phyloP scores from a whole-genome alignment of 805 yeast species.

The Candida ficus region DNA sequence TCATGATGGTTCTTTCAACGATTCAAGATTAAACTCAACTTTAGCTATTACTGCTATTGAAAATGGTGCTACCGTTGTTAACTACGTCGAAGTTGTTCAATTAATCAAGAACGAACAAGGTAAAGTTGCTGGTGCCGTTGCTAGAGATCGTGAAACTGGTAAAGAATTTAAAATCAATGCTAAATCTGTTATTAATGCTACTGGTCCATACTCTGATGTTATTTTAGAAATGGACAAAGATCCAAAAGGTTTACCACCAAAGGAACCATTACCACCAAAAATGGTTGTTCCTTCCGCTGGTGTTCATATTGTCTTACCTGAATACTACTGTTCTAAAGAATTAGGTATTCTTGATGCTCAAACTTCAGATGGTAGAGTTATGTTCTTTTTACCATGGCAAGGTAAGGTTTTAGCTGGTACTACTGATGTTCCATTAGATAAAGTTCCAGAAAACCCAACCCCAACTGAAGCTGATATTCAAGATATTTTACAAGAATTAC shows the following conservation, averaged over 20 bases:
- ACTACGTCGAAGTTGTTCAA: constrained; percentile 78
- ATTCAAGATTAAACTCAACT: constrained; percentile 82
- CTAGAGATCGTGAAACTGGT: constrained; percentile 66
- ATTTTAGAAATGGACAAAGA: constrained; percentile 82
- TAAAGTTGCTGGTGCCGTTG: constrained; percentile 70
- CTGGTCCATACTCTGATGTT: constrained; percentile 88
- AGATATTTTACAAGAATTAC: constrained; percentile 82
- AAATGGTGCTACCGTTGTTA: constrained; percentile 84
- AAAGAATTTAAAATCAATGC: constrained; percentile 57
- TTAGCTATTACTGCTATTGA: constrained; percentile 82
- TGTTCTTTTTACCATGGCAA: constrained; percentile 98
- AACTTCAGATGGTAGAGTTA: constrained; percentile 92
- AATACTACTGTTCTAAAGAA: constrained; percentile 81
- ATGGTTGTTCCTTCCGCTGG: constrained; percentile 96
- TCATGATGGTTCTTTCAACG: constrained; percentile 94
- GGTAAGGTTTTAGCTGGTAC: constrained; percentile 96
- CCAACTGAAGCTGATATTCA: constrained; percentile 87
- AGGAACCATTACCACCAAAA: constrained; percentile 44
- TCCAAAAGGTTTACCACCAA: constrained; percentile 59
- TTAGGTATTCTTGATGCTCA: constrained; percentile 89
- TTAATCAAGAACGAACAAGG: constrained; percentile 57
- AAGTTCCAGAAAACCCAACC: constrained; percentile 68
- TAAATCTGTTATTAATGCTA: constrained; percentile 80
- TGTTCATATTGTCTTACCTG: constrained; percentile 88
- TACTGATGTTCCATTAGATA: constrained; percentile 80